Evolutionary conservation across 2,329 filamentous ascomycete genomes (phyloP).

Genomic region (Pyricularia sp.): DNA sequence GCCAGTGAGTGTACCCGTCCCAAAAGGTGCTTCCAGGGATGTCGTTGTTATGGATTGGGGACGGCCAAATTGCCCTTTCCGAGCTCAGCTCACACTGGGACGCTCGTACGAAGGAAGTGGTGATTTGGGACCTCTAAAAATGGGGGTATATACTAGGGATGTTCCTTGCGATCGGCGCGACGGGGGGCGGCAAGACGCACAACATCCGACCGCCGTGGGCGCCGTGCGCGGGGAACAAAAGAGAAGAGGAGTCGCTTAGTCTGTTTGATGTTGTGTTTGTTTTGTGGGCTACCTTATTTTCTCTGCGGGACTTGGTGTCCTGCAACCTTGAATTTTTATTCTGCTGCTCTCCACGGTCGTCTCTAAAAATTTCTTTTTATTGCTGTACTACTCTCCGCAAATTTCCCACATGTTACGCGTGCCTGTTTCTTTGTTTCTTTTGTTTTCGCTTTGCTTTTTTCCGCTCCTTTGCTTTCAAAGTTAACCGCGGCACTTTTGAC

Average conservation of each 20-base stretch:
- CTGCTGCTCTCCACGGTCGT: neutral
- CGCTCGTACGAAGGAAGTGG: neutral
- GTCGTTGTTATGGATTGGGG: neutral
- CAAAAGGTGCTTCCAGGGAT: neutral
- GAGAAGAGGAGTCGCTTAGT: neutral
- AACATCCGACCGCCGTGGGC: slow-evolving; percentile 5
- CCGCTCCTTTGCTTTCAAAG: neutral
- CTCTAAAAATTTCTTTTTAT: neutral
- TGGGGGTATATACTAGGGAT: neutral
- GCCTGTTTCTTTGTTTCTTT: neutral
- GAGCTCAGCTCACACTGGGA: neutral
- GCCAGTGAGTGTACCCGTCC: neutral
- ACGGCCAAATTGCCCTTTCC: neutral
- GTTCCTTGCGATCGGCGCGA: slow-evolving; percentile 3
- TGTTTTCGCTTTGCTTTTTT: neutral
- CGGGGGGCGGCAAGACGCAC: slow-evolving; percentile 6
- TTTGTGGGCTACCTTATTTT: neutral
- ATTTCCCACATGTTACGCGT: neutral
- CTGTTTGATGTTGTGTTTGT: neutral
- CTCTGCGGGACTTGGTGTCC: neutral
- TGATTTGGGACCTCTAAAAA: neutral
- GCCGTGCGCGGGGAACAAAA: neutral
- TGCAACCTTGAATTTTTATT: neutral
- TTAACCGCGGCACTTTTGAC: neutral
- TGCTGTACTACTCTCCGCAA: neutral